These are phyloP conservation scores for Durotheca rogersii DNA, from an alignment of 495 filamentous ascomycete species.

Conservation along the genomic window DNA sequence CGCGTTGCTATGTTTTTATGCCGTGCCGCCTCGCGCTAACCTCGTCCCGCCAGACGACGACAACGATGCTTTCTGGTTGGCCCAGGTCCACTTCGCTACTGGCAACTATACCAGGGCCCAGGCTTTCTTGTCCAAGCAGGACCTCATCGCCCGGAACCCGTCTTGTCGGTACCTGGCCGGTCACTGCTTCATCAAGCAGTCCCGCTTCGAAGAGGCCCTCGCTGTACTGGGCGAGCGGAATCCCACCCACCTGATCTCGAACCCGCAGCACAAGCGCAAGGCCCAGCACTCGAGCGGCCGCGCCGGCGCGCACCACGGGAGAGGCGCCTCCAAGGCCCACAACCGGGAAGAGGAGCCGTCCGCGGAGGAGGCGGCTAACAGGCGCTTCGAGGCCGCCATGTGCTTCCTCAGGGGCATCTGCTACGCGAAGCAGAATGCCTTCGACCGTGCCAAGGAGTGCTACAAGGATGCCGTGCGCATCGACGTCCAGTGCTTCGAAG, in stretches of 20 bases:
- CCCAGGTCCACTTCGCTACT: slow-evolving; percentile 89
- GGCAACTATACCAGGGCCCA: slow-evolving; percentile 91
- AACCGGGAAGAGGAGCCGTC: slow-evolving; percentile 45
- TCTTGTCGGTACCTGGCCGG: slow-evolving; percentile 90
- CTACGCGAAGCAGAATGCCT: slow-evolving; percentile 96
- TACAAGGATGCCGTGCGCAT: slow-evolving; percentile 97
- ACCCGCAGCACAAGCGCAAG: slow-evolving; percentile 61
- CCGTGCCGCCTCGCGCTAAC: slow-evolving; percentile 26
- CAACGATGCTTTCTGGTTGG: slow-evolving; percentile 90
- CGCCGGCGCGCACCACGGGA: slow-evolving; percentile 25
- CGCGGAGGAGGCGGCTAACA: slow-evolving; percentile 70
- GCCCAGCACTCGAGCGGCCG: slow-evolving; percentile 33
- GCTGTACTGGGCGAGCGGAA: slow-evolving; percentile 87
- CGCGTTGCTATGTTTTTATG: not conserved
- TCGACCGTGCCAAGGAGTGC: slow-evolving; percentile 95
- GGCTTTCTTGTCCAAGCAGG: slow-evolving; percentile 78
- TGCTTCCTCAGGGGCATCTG: slow-evolving; percentile 92
- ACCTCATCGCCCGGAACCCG: slow-evolving; percentile 75
- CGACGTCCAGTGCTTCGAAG: slow-evolving; percentile 97
- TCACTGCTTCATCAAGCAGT: slow-evolving; percentile 89
- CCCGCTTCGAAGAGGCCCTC: slow-evolving; percentile 84
- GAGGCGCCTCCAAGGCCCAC: slow-evolving; percentile 48
- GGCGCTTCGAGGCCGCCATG: slow-evolving; percentile 93
- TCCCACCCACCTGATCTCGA: slow-evolving; percentile 78
- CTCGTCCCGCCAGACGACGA: slow-evolving; percentile 65